phyloP scores from a whole-genome alignment of 345 rosid genomes.

The Eucalyptus paniculata region DNA sequence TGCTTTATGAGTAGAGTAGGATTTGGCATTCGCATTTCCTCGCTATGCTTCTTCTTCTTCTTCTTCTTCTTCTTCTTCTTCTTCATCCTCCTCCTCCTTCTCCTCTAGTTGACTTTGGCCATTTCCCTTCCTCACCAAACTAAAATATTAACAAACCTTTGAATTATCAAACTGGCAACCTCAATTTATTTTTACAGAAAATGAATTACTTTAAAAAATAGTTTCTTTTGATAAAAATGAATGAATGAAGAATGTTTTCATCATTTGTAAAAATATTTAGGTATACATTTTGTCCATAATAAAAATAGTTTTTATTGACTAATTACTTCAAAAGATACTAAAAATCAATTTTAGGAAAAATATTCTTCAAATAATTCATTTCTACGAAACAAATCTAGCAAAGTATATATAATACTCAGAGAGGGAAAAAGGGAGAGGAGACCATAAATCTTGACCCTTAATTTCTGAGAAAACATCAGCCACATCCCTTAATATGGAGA shows the following conservation, averaged over 20 bases:
- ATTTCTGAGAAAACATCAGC: not conserved
- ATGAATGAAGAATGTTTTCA: too few species aligned
- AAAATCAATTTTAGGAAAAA: not conserved
- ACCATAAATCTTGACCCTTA: not conserved
- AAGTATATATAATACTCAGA: not conserved
- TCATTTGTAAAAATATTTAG: too few species aligned
- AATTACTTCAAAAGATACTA: too few species aligned
- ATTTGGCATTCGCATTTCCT: not conserved
- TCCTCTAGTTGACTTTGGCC: not conserved
- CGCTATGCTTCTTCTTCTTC: not conserved
- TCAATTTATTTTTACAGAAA: too few species aligned
- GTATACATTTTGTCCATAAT: not conserved
- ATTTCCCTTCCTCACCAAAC: not conserved
- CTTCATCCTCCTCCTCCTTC: accelerated
- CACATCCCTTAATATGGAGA: not conserved
- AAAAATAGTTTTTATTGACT: not conserved
- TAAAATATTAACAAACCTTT: not conserved
- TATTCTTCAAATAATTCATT: too few species aligned
- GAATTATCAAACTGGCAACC: not conserved
- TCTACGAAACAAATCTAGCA: too few species aligned
- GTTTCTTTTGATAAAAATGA: too few species aligned
- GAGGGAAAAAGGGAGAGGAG: not conserved
- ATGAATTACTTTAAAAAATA: too few species aligned
- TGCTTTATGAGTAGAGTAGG: not conserved
- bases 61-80: accelerated